Base-by-base conservation (phyloP, 2,329 filamentous ascomycete species). In the Fusarium sp. region DNA sequence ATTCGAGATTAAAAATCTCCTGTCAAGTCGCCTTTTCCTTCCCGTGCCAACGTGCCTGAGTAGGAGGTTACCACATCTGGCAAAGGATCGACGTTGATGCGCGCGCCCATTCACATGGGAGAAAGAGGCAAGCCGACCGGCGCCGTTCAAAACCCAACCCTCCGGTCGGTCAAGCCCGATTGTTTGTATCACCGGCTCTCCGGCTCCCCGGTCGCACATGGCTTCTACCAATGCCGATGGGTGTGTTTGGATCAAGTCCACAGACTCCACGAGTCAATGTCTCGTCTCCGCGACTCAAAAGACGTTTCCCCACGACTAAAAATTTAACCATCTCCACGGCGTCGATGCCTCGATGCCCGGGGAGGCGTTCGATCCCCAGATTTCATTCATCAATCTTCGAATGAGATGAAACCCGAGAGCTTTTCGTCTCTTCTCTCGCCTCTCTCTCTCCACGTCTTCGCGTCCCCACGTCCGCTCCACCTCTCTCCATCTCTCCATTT, bases 191-290 rank as follows among this genome's bases (percentile, higher is more conserved):
- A 18, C 30, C 53, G 18, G 40, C 39, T 30, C 67, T 60, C 63
- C 67, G 67, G 52, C 15, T 65, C 56, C 58, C 57, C 44, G 27
- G 47, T 66, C 39, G 53, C 43, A 64, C 34, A 64, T 39, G 56
- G 34, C 37, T 53, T 53, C 51, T 44, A 34, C 58, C 52, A 65
- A 61, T 65, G 10, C 18, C 36, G 11, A n/a, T 31, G 23, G 23
- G 23, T 23, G 12, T 48, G 41, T 30, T 40, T 65, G 70, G 46
- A 54, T 37, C 46, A 28, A 44, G 40, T 30, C 12, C 31, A 44
- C 15, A 52, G 27, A 36, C 52, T 53, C 68, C 68, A 68, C 55
- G 64, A 68, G 67, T 68, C 63, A 71, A 59, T 37, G 39, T 62
- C 18, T 39, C 36, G 39, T 62, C 18, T 39, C 44, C 46, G 31